Evolutionary conservation across 257 asterid species (phyloP).

Genomic region (Jaltomata sinuosa): DNA sequence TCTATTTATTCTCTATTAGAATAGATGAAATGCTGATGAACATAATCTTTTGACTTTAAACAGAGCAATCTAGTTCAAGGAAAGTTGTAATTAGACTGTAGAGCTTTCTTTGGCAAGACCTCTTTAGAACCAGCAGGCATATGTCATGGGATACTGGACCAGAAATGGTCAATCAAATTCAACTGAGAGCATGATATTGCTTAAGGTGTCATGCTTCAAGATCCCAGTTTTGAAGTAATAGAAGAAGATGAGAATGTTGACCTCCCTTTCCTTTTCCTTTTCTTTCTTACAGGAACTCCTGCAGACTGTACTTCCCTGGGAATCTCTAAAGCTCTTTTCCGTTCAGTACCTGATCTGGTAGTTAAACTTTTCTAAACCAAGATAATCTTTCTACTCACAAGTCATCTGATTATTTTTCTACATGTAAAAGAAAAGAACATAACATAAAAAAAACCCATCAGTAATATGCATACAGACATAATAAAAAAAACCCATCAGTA

Average conservation of each 20-base stretch:
- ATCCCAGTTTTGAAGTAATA: background rate
- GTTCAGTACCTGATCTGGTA: constrained; percentile 78
- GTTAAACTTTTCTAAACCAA: background rate
- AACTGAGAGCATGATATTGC: background rate
- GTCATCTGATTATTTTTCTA: background rate
- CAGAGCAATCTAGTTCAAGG: background rate
- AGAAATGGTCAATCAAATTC: background rate
- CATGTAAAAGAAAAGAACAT: background rate
- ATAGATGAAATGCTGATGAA: background rate
- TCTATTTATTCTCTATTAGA: background rate
- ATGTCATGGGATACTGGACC: background rate
- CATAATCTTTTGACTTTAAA: background rate
- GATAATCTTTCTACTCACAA: background rate
- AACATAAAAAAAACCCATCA: background rate
- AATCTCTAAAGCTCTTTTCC: constrained; percentile 57
- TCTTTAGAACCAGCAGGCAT: background rate
- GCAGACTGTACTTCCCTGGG: constrained; percentile 91
- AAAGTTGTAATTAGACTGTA: background rate
- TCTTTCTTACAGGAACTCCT: constrained; percentile 55
- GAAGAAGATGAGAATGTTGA: background rate
- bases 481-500: background rate
- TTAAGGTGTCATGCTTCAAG: background rate
- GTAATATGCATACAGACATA: background rate
- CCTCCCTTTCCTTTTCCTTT: background rate
- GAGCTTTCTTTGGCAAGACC: background rate